Evolutionary conservation across 2,329 filamentous ascomycete species (phyloP), one percentile per base, ranked within the genome.

Genomic region (Atkinsonella hypoxylon): DNA sequence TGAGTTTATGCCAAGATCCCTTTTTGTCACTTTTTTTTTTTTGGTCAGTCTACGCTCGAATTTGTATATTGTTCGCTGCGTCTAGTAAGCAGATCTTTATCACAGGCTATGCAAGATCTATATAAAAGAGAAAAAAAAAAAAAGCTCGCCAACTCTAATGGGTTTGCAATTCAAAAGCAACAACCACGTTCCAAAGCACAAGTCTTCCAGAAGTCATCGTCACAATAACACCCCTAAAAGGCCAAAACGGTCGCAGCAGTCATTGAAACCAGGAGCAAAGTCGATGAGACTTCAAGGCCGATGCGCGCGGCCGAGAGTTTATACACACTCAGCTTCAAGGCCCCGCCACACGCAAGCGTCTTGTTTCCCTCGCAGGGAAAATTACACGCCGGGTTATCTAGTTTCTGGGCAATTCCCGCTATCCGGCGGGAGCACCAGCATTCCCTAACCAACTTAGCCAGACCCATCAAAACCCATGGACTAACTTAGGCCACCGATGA

Each of bases 371-470:
- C 70, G 56, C 80, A 83, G 0, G 75, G 63, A 32, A 73, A 68
- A 51, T 73, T 63, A 62, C 79, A 83, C 2, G 65, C 64, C 17
- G 55, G 56, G 20, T 80, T 77, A 31, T 68, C 57, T 10, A 79
- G 61, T 53, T 70, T 69, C 10, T 58, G 61, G 15, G 75, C 70
- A 22, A 78, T 67, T 9, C 64, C 61, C 9, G 70, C 71, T n/a
- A 82, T 58, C 45, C 66, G 65, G 17, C 72, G 66, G 20, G 74
- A 70, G 62, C 80, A 83, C 72, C 77, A 82, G 69, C 79, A 83
- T 65, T 82, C 78, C 50, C 76, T 77, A 22, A 10, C 5, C 9
- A 9, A 36, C 30, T 26, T 26, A 20, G 45, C 30, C n/a, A 10
- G n/a, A 26, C 9, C 17, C 26, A 22, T 26, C 26, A n/a, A n/a